Evolutionary conservation across 768 basidiomycete genomes (phyloP), one percentile per base, ranked within the genome.

Genomic region (Leccinellum albellum): DNA sequence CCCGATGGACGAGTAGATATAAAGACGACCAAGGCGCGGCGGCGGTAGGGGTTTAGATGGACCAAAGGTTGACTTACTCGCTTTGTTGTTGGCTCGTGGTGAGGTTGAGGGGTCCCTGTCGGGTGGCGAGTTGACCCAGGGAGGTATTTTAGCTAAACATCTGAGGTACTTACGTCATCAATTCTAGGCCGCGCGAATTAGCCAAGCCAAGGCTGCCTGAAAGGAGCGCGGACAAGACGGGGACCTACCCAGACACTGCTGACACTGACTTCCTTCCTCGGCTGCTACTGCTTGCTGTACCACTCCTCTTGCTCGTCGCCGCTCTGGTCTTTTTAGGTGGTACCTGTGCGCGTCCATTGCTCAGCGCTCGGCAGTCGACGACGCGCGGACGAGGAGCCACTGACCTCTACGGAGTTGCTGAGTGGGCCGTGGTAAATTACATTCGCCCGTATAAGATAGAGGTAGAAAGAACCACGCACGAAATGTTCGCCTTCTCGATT

Each of bases 271-370:
- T 73, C 10, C 61, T 53, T 21, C 65, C 46, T 57, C 66, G 65
- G 20, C 64, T 59, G 7, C 28, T 44, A 24, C 20, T 53, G 13
- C 33, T 60, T 58, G 24, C 51, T 31, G 54, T 32, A 40, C 26
- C 13, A 51, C 33, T 54, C 37, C 55, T 75, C 70, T 44, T 63
- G 5, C 51, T n/a, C 3, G 37, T 45, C 3, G 65, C 70, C 1
- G 71, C 66, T 67, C 66, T 82, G 5, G 75, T 50, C 63, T 77
- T 82, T 68, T 81, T 82, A 20, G 73, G 58, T 26, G 74, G 66
- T 10, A 76, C 69, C 29, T 70, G 59, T 37, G 53, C 70, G n/a
- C n/a, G n/a, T 40, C n/a, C 10, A n/a, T 12, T n/a, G 37, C n/a
- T 40, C 37, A 40, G 37, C n/a, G n/a, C 37, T n/a, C 37, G 37